phyloP scores from a whole-genome alignment of 305 asterid species.

The Solanum hybrid region DNA sequence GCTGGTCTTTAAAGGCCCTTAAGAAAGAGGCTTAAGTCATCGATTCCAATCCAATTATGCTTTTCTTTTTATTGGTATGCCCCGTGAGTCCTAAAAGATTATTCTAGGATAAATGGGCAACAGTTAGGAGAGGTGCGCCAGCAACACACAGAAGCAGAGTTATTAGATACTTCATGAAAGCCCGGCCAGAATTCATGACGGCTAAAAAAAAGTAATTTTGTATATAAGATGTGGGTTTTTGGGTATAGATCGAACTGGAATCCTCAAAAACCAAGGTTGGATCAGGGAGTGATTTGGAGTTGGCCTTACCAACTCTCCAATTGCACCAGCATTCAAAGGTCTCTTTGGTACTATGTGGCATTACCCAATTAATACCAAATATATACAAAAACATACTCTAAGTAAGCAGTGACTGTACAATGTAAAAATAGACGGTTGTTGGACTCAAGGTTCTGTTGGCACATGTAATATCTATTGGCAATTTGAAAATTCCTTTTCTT shows the following conservation, averaged over 20 bases:
- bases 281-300: background rate
- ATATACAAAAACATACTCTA: background rate
- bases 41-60: background rate
- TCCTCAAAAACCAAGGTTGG: background rate
- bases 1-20: background rate
- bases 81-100: background rate
- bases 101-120: background rate
- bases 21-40: background rate
- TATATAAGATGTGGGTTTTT: background rate
- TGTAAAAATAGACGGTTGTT: background rate
- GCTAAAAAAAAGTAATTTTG: background rate
- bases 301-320: background rate
- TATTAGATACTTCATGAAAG: background rate
- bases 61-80: background rate
- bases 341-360: background rate
- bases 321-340: background rate
- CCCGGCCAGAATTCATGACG: background rate
- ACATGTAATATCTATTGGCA: background rate
- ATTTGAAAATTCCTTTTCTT: background rate
- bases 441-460: background rate
- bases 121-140: background rate
- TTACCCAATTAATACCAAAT: background rate
- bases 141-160: background rate
- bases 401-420: background rate
- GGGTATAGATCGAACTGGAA: background rate